A percentile compares a stretch with the other conserved stretches of the same genome.
Conservation (phyloP, 2,329 filamentous ascomycete genomes). For the Aspergillus fumigatus region DNA sequence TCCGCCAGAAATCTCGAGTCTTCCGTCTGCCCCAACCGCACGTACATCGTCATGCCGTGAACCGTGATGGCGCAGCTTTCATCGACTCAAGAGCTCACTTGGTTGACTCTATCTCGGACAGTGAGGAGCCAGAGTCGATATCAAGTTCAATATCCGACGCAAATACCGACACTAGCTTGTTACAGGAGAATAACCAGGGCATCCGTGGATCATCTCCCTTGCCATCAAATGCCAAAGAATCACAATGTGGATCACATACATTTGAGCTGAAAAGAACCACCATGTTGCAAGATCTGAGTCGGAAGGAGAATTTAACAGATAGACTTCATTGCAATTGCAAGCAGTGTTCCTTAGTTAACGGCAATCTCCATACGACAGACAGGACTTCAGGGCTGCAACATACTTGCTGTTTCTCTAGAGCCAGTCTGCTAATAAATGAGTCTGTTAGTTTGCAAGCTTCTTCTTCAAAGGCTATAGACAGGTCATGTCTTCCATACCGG, state of each 20-base stretch:
- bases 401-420: background rate
- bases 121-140: background rate
- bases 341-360: background rate
- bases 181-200: background rate
- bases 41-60: conserved; percentile 9
- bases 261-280: background rate
- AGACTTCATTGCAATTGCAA: background rate
- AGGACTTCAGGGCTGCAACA: background rate
- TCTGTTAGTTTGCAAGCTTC: background rate
- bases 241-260: background rate
- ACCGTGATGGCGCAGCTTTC: conserved; percentile 7
- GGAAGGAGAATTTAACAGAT: background rate
- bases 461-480: background rate
- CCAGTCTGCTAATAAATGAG: background rate
- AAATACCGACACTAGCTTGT: background rate
- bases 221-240: background rate
- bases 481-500: background rate
- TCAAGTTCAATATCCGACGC: conserved; percentile 1
- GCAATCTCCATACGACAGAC: background rate
- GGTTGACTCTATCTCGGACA: background rate
- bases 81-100: conserved; percentile 3
- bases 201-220: background rate
- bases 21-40: conserved; percentile 14
- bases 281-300: background rate
- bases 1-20: conserved; percentile 10